Evolutionary conservation across 208 protist genomes (phyloP).

Genomic region (Polymyxa betae): DNA sequence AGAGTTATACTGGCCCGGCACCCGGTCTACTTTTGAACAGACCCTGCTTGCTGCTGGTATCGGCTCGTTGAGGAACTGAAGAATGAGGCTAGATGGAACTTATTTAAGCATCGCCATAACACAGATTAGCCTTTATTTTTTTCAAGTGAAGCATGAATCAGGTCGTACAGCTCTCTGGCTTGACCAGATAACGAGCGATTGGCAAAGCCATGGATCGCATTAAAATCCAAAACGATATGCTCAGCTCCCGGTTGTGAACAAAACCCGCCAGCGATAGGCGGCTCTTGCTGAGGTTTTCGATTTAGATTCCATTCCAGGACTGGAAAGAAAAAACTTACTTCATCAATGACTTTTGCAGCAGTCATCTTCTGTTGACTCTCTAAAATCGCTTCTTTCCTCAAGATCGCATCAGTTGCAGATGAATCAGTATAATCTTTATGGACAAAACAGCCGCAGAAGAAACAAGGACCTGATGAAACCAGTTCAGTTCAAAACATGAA

Average conservation of each 20-base stretch:
- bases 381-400: not conserved
- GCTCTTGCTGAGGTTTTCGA: not conserved
- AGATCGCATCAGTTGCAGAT: not conserved
- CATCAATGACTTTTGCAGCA: no score
- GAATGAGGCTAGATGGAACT: no score
- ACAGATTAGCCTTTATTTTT: no score
- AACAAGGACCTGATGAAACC: not conserved
- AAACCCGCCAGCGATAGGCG: not conserved
- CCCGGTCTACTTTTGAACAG: no score
- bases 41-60: no score
- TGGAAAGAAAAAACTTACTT: not conserved
- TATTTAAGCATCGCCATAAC: no score
- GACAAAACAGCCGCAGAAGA: not conserved
- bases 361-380: no score
- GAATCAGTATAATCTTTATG: not conserved
- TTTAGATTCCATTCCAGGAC: not conserved
- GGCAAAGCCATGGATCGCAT: not conserved
- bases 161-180: not conserved
- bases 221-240: not conserved
- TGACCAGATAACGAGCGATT: not conserved
- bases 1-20: no score
- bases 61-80: no score
- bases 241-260: not conserved
- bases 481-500: not conserved
- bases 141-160: conserved; percentile 5